These are phyloP conservation scores for Mentha longifolia DNA, from an alignment of 257 asterid species.

Conservation along the genomic window DNA sequence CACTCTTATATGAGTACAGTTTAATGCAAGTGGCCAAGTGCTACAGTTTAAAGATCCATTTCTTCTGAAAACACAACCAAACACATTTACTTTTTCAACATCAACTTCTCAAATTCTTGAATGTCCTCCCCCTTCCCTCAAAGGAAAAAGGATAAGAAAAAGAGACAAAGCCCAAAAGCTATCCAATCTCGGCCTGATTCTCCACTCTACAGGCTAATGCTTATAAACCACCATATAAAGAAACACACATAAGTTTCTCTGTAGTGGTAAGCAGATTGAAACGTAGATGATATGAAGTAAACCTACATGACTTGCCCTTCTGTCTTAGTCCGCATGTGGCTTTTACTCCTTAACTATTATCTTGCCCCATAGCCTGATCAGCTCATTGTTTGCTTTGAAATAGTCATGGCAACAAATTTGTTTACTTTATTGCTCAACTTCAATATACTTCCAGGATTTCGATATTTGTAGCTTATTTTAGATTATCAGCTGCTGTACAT, in stretches of 20 bases:
- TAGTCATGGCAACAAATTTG: conserved; percentile 6
- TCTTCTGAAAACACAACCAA: background rate
- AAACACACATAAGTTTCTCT: conserved; percentile 5
- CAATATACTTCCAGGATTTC: conserved; percentile 1
- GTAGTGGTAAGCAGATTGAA: conserved; percentile 15
- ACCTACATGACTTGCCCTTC: conserved; percentile 5
- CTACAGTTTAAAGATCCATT: background rate
- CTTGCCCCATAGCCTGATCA: conserved; percentile 16
- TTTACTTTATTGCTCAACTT: conserved; percentile 11
- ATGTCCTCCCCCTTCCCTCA: background rate
- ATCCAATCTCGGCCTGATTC: background rate
- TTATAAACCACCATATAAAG: conserved; percentile 11
- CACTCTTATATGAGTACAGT: background rate
- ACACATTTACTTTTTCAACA: background rate
- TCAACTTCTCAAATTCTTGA: background rate
- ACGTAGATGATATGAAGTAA: conserved; percentile 4
- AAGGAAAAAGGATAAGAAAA: background rate
- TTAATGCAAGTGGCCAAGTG: conserved; percentile 12
- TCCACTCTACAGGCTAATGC: conserved; percentile 19
- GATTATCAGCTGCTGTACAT: conserved; percentile 21
- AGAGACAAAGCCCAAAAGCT: background rate
- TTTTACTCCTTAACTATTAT: conserved; percentile 17
- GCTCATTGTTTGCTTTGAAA: conserved; percentile 27
- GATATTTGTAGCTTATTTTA: conserved; percentile 3
- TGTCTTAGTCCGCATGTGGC: conserved; percentile 16